Conservation (phyloP, 2,329 filamentous ascomycete species). For the Pyrenophora teres region DNA sequence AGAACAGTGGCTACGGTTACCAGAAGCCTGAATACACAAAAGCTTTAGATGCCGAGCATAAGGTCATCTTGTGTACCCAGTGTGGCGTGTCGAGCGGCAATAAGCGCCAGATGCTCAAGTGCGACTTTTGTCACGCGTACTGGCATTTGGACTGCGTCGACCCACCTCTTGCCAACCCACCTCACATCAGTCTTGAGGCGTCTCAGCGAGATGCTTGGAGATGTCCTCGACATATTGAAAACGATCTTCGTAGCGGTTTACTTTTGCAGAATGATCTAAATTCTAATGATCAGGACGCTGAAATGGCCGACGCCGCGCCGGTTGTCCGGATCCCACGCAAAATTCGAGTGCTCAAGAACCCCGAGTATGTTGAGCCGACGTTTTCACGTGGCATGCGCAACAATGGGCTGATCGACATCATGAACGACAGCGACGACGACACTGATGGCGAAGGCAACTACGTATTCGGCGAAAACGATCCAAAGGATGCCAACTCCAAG, state of each 20-base stretch:
- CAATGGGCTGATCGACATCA: conserved; percentile 54
- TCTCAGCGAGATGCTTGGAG: conserved; percentile 74
- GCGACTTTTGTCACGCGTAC: conserved; percentile 77
- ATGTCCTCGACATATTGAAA: conserved; percentile 85
- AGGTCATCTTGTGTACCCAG: conserved; percentile 74
- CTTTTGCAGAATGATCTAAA: conserved; percentile 43
- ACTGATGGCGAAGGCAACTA: conserved; percentile 50
- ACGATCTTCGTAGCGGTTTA: conserved; percentile 61
- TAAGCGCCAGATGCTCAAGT: conserved; percentile 78
- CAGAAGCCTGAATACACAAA: conserved; percentile 58
- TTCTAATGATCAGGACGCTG: conserved; percentile 31
- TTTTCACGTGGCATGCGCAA: conserved; percentile 65
- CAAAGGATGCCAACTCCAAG: conserved; percentile 45
- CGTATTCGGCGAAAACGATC: conserved; percentile 49
- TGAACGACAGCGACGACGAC: conserved; percentile 51
- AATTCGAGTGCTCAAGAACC: conserved; percentile 56
- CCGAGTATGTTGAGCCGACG: conserved; percentile 53
- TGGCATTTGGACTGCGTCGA: conserved; percentile 96
- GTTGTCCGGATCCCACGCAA: conserved; percentile 45
- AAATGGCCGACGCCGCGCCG: conserved; percentile 36
- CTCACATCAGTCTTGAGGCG: conserved; percentile 57
- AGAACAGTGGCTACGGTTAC: conserved; percentile 49
- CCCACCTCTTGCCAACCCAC: conserved; percentile 79
- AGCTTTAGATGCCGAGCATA: conserved; percentile 72
- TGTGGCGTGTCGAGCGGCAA: conserved; percentile 70